These are phyloP conservation scores for Polygonum maritimum DNA, from an alignment of 148 eudicot species.

Conservation along the genomic window DNA sequence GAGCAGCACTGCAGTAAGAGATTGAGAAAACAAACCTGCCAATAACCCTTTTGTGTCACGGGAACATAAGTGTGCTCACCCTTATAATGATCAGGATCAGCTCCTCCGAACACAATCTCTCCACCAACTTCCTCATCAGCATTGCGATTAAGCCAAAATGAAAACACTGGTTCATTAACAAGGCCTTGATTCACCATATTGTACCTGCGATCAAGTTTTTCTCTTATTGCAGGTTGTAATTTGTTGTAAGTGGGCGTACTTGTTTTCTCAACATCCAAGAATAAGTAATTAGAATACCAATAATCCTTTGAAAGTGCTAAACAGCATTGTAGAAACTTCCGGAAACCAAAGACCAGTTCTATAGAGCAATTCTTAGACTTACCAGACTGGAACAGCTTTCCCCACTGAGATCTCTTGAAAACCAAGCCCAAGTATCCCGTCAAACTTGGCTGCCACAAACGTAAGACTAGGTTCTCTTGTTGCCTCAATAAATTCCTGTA, in stretches of 20 bases:
- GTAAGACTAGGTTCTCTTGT: constrained; percentile 78
- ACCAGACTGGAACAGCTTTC: constrained; percentile 90
- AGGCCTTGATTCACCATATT: constrained; percentile 79
- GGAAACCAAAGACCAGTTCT: neutral
- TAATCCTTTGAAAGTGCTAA: neutral
- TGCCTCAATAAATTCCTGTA: constrained; percentile 88
- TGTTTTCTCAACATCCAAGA: neutral
- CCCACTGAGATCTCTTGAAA: constrained; percentile 93
- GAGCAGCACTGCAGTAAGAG: neutral
- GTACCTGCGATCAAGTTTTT: constrained; percentile 36
- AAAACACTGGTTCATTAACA: constrained; percentile 67
- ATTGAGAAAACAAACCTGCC: constrained; percentile 56
- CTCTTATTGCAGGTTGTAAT: neutral
- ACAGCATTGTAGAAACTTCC: neutral
- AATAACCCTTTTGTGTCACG: constrained; percentile 78
- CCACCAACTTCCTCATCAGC: constrained; percentile 73
- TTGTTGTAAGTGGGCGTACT: neutral
- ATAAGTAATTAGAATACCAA: neutral
- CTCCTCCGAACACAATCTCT: constrained; percentile 87
- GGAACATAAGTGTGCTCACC: constrained; percentile 80
- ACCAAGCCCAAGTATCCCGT: constrained; percentile 94
- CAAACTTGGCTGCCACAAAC: constrained; percentile 89
- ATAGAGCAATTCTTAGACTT: constrained; percentile 14
- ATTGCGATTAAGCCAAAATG: constrained; percentile 85
- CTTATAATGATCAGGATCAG: constrained; percentile 68